A percentile compares a stretch with the other conserved stretches of the same genome.
These are phyloP conservation scores for Barnettozyma botsteinii DNA, from an alignment of 805 yeast species.

Conservation along the genomic window DNA sequence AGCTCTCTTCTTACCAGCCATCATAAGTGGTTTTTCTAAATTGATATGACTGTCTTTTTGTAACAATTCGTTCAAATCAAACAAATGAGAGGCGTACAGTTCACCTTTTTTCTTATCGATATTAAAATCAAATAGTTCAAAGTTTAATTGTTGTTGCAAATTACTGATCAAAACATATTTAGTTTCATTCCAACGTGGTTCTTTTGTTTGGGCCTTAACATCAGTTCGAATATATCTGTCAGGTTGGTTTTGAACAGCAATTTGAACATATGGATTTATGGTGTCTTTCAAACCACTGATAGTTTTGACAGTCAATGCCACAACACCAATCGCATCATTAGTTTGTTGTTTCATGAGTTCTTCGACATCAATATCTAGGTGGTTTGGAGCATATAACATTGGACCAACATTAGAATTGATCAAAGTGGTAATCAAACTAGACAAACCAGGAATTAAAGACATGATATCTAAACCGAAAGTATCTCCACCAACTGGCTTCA, in stretches of 20 bases:
- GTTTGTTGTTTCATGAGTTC: constrained; percentile 58
- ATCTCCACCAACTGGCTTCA: constrained; percentile 87
- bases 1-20: constrained; percentile 53
- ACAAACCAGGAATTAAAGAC: constrained; percentile 78
- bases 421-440: constrained; percentile 62
- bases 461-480: constrained; percentile 80
- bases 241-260: constrained; percentile 38
- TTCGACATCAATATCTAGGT: constrained; percentile 68
- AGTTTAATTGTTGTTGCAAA: constrained; percentile 50
- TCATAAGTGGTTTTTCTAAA: constrained; percentile 21
- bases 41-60: constrained; percentile 41
- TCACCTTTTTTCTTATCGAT: constrained; percentile 48
- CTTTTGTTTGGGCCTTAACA: constrained; percentile 47
- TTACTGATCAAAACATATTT: constrained; percentile 51
- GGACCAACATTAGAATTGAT: constrained; percentile 70
- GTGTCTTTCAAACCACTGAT: constrained; percentile 45
- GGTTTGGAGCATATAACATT: constrained; percentile 78
- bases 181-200: constrained; percentile 65
- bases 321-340: constrained; percentile 65
- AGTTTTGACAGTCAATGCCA: constrained; percentile 56
- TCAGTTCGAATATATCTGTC: constrained; percentile 44
- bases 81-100: constrained; percentile 42
- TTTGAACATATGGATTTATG: constrained; percentile 54
- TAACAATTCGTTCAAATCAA: constrained; percentile 53
- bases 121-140: constrained; percentile 50